Conservation (phyloP, 1,284 basidiomycete genomes). For the Pulveroboletus sp. region DNA sequence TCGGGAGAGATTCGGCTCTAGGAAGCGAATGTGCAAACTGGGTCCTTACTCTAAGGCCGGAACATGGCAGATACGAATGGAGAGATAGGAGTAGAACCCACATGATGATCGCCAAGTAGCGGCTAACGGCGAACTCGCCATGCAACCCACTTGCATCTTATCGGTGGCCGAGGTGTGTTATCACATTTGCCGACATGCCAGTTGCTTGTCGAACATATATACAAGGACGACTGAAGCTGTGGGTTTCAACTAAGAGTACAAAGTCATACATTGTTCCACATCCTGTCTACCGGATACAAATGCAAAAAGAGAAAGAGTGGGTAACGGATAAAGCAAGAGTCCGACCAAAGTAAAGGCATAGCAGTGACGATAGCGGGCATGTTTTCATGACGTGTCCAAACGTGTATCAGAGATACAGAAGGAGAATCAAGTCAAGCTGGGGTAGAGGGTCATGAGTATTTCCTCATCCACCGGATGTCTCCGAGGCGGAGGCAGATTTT, state of each 20-base stretch:
- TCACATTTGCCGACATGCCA: neutral
- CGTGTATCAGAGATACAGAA: neutral
- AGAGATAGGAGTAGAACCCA: neutral
- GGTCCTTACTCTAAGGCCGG: neutral
- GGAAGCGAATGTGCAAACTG: neutral
- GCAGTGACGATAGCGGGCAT: constrained; percentile 7
- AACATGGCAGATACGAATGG: neutral
- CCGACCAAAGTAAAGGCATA: constrained; percentile 13
- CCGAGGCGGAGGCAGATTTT: constrained; percentile 49
- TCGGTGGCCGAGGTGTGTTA: neutral
- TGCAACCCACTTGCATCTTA: neutral
- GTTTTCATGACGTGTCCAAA: neutral
- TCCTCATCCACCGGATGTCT: constrained; percentile 60
- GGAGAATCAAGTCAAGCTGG: constrained; percentile 31
- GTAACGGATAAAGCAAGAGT: constrained; percentile 11
- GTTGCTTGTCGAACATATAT: neutral
- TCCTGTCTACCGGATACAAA: constrained; percentile 29
- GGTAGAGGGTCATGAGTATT: constrained; percentile 55
- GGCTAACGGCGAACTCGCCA: neutral
- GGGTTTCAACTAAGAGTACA: constrained; percentile 8
- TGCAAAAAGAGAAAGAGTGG: constrained; percentile 33
- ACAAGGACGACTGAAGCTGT: neutral
- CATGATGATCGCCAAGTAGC: constrained; percentile 1
- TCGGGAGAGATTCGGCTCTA: constrained; percentile 2
- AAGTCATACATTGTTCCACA: constrained; percentile 28